phyloP scores from a whole-genome alignment of 176 grass and related monocot genomes.

The Triticum monococcum region DNA sequence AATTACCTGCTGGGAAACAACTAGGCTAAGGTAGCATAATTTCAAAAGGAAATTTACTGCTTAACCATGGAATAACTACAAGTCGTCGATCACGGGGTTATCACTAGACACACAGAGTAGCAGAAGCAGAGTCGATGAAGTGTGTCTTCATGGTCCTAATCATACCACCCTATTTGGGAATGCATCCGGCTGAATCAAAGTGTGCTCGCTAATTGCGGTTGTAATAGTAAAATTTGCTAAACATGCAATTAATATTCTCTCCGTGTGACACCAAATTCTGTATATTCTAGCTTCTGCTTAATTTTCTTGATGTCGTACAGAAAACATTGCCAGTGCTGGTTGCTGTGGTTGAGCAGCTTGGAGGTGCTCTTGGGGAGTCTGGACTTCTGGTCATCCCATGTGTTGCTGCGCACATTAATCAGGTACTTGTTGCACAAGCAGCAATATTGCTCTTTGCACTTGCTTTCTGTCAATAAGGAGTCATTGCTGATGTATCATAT shows the following conservation, averaged over 20 bases:
- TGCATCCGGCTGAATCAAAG: background rate
- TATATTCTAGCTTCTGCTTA: background rate
- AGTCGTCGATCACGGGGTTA: background rate
- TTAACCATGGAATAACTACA: background rate
- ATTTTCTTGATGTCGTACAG: slow-evolving; percentile 34
- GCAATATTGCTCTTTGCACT: background rate
- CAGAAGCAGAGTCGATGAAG: background rate
- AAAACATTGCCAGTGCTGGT: slow-evolving; percentile 85
- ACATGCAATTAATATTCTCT: slow-evolving; percentile 8
- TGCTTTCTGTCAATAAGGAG: background rate
- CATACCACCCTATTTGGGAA: background rate
- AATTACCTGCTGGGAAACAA: background rate
- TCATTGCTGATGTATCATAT: slow-evolving; percentile 22
- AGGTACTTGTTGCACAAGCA: slow-evolving; percentile 44
- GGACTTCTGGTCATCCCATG: slow-evolving; percentile 73
- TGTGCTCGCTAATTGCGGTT: background rate
- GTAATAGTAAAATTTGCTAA: slow-evolving; percentile 4
- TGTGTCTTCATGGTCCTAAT: background rate
- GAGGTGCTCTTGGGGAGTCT: slow-evolving; percentile 66
- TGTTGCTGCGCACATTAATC: slow-evolving; percentile 76
- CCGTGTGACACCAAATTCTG: background rate
- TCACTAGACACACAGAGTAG: background rate
- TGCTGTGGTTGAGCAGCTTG: slow-evolving; percentile 88
- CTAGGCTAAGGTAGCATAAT: background rate
- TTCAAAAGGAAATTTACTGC: background rate